Evolutionary conservation across 148 eudicot species (phyloP).

Genomic region (Rhododendron simsii): DNA sequence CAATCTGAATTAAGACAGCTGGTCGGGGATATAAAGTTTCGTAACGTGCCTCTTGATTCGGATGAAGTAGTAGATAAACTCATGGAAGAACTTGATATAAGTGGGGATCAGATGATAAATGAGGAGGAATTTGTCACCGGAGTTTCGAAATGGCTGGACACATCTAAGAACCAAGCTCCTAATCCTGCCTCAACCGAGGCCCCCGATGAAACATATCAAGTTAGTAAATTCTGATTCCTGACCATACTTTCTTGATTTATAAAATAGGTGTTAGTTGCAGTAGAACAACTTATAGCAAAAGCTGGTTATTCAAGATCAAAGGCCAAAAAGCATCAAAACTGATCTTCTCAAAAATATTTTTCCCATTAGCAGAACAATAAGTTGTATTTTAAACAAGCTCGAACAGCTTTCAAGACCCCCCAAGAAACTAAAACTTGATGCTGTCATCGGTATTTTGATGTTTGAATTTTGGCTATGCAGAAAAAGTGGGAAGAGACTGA

Average conservation of each 20-base stretch:
- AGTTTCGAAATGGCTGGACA: constrained; percentile 24
- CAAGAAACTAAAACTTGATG: neutral
- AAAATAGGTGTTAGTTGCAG: neutral
- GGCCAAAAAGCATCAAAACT: neutral
- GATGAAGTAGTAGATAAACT: constrained; percentile 24
- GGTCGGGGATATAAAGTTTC: constrained; percentile 20
- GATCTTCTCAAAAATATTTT: neutral
- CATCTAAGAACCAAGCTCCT: neutral
- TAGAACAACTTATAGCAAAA: neutral
- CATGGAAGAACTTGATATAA: constrained; percentile 33
- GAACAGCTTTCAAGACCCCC: neutral
- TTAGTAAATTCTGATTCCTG: constrained; percentile 7
- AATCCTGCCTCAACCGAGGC: neutral
- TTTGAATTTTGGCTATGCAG: constrained; percentile 18
- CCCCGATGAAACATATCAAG: constrained; percentile 15
- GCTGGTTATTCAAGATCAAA: neutral
- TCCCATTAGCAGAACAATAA: neutral
- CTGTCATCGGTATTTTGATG: neutral
- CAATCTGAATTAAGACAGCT: constrained; percentile 24
- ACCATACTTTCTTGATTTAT: neutral
- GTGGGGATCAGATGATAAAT: constrained; percentile 20
- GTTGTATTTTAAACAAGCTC: neutral
- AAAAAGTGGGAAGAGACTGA: constrained; percentile 22
- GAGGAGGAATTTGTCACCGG: constrained; percentile 35
- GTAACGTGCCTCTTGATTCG: constrained; percentile 17